These are phyloP conservation scores for Fusarium caatingaense DNA, from an alignment of 2,329 filamentous ascomycete species.

Conservation along the genomic window DNA sequence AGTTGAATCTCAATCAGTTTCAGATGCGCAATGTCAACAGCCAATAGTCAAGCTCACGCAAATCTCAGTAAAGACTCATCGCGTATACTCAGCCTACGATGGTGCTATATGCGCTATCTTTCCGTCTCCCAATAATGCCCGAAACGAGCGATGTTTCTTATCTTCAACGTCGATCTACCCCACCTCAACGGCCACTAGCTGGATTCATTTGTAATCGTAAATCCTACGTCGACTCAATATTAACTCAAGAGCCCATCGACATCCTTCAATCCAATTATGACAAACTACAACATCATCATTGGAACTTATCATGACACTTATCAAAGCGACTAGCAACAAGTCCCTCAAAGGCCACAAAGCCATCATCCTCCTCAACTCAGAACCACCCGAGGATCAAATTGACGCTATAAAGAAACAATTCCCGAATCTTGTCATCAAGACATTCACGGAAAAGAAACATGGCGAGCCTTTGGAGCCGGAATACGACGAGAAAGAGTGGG, in stretches of 20 bases:
- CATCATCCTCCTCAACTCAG: conserved; percentile 53
- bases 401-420: conserved; percentile 54
- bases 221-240: not conserved
- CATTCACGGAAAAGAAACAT: conserved; percentile 45
- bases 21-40: not conserved
- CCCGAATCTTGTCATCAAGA: conserved; percentile 57
- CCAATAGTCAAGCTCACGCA: no score
- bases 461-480: conserved; percentile 42
- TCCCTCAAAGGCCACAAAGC: conserved; percentile 63
- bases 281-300: no score
- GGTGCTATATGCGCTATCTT: conserved; percentile 1
- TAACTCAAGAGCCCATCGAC: not conserved
- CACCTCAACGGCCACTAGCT: conserved; percentile 41
- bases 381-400: conserved; percentile 49
- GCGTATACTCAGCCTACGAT: fast-evolving
- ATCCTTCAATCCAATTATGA: no score
- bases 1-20: not conserved
- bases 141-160: conserved; percentile 3
- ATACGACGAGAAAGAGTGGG: conserved; percentile 56
- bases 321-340: conserved; percentile 45
- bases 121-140: not conserved
- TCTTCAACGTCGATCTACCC: conserved; percentile 40
- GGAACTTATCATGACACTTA: conserved; percentile 28
- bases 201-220: conserved; percentile 37
- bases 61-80: not conserved